These are phyloP conservation scores for Paxillus ammoniavirescens DNA, from an alignment of 768 basidiomycete genomes.

Conservation along the genomic window DNA sequence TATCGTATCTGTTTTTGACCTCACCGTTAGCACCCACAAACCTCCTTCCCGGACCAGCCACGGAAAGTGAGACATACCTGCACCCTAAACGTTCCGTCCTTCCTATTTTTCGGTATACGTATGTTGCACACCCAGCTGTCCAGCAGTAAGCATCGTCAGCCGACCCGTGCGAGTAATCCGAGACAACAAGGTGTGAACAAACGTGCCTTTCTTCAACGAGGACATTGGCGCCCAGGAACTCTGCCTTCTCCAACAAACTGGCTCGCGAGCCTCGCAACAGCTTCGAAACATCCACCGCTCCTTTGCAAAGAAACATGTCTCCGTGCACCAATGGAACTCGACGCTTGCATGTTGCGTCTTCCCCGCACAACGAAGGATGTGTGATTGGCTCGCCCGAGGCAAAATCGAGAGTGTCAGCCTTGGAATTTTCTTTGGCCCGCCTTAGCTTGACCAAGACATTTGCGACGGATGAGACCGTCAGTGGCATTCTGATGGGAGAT, in stretches of 20 bases:
- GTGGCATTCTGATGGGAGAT: conserved; percentile 19
- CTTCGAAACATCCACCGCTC: conserved; percentile 58
- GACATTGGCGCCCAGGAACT: conserved; percentile 51
- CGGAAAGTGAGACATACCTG: conserved; percentile 40
- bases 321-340: conserved; percentile 34
- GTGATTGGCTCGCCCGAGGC: conserved; percentile 39
- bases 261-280: conserved; percentile 57
- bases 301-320: conserved; percentile 55
- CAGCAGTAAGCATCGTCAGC: conserved; percentile 3
- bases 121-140: conserved; percentile 66
- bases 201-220: conserved; percentile 72
- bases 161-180: neutral
- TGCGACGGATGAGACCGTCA: conserved; percentile 40
- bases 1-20: conserved; percentile 53
- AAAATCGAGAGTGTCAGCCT: conserved; percentile 32
- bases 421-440: conserved; percentile 29
- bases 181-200: neutral
- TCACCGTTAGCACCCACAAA: neutral
- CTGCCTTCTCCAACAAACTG: conserved; percentile 49
- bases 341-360: conserved; percentile 24
- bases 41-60: neutral
- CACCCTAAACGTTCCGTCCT: conserved; percentile 56
- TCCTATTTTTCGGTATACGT: conserved; percentile 47
- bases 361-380: conserved; percentile 31
- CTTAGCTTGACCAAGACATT: conserved; percentile 55